These are phyloP conservation scores for Chlamydomonas schloesseri DNA, from an alignment of 139 green algal genomes.

Conservation along the genomic window DNA sequence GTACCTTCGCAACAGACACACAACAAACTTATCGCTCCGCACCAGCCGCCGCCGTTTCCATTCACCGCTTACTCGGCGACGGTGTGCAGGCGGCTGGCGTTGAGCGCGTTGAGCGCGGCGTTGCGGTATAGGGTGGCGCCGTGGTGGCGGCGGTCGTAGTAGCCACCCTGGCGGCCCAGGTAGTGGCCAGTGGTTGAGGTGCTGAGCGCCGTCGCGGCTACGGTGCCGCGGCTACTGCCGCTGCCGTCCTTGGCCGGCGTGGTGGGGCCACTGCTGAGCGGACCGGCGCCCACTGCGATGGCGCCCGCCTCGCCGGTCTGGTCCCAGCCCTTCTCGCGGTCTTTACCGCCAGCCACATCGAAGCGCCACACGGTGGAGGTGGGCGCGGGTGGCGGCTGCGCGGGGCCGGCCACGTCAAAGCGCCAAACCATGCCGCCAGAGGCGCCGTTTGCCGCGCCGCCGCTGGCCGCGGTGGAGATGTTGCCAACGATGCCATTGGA, in stretches of 20 bases:
- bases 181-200: background rate
- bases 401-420: conserved; percentile 16
- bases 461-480: background rate
- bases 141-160: conserved; percentile 29
- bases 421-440: conserved; percentile 26
- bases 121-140: conserved; percentile 32
- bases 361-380: conserved; percentile 2
- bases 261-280: too few relatives aligned
- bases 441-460: background rate
- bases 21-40: too few relatives aligned
- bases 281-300: background rate
- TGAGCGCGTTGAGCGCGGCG: conserved; percentile 6
- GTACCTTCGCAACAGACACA: too few relatives aligned
- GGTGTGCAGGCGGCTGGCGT: background rate
- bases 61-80: conserved; percentile 8
- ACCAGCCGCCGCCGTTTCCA: too few relatives aligned
- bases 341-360: background rate
- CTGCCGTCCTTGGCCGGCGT: background rate
- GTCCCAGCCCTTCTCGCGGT: background rate
- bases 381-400: background rate
- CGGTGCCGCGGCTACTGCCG: too few relatives aligned
- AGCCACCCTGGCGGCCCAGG: conserved; percentile 23
- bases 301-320: background rate
- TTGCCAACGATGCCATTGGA: too few relatives aligned
- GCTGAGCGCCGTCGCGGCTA: background rate